Percentiles rank a stretch among this genome's conserved stretches.
These are phyloP conservation scores for Abrus precatorius DNA, from an alignment of 306 rosid genomes.

Conservation along the genomic window DNA sequence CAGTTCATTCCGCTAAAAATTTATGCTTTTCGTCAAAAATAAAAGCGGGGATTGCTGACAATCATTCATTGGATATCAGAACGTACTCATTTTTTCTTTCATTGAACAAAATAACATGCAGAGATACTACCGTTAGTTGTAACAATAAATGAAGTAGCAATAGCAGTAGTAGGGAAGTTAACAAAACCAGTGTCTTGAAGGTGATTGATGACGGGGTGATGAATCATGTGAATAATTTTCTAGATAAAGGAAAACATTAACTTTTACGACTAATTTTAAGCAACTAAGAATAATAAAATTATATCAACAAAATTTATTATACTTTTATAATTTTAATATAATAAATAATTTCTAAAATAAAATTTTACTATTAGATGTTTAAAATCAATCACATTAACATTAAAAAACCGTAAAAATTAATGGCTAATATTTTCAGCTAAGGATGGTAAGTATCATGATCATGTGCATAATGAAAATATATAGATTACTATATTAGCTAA, in stretches of 20 bases:
- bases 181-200: background rate
- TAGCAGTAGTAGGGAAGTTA: background rate
- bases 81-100: background rate
- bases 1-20: background rate
- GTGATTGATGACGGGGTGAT: background rate
- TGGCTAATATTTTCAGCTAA: background rate
- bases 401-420: no score
- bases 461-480: no score
- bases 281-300: no score
- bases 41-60: background rate
- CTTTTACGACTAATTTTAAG: no score
- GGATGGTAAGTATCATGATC: background rate
- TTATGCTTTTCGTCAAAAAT: conserved; percentile 4
- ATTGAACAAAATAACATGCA: background rate
- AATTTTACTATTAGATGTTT: no score
- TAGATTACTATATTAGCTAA: no score
- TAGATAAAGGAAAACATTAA: background rate
- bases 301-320: no score
- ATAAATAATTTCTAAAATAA: no score
- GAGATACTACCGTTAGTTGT: conserved; percentile 1
- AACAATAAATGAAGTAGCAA: background rate
- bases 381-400: no score
- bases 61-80: background rate
- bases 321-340: no score
- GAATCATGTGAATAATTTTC: background rate